phyloP scores from a whole-genome alignment of 2,329 filamentous ascomycete species.

The Magnaporthiopsis rhizophila region DNA sequence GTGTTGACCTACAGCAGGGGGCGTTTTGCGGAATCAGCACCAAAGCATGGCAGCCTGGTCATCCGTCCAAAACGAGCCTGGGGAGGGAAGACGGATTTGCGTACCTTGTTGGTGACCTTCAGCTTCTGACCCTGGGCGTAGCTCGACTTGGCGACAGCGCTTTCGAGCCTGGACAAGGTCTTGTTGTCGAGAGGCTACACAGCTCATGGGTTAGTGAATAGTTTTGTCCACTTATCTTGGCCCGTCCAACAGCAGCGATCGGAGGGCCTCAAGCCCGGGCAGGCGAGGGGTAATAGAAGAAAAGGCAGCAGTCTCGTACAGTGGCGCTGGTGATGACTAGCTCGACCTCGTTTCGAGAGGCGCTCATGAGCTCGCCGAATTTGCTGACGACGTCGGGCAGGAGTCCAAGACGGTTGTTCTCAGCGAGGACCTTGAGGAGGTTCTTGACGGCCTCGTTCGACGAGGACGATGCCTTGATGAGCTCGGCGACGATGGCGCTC shows the following conservation, averaged over 20 bases:
- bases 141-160: constrained; percentile 78
- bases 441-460: constrained; percentile 85
- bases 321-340: constrained; percentile 83
- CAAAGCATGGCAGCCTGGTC: background rate
- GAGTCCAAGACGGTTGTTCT: constrained; percentile 89
- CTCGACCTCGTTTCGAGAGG: constrained; percentile 87
- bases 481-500: constrained; percentile 74
- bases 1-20: constrained; percentile 66
- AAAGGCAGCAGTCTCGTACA: constrained; percentile 42
- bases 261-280: background rate
- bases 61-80: background rate
- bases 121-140: constrained; percentile 94
- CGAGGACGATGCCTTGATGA: constrained; percentile 67
- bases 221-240: background rate
- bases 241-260: background rate
- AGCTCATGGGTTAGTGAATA: constrained; percentile 16
- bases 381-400: constrained; percentile 79
- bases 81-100: background rate
- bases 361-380: constrained; percentile 81
- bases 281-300: too few species aligned
- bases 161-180: constrained; percentile 79
- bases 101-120: constrained; percentile 83
- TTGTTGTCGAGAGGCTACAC: constrained; percentile 73
- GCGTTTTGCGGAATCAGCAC: background rate
- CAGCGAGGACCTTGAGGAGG: constrained; percentile 81